These are phyloP conservation scores for Echinosophora koreensis DNA, from an alignment of 306 rosid genomes.

Conservation along the genomic window DNA sequence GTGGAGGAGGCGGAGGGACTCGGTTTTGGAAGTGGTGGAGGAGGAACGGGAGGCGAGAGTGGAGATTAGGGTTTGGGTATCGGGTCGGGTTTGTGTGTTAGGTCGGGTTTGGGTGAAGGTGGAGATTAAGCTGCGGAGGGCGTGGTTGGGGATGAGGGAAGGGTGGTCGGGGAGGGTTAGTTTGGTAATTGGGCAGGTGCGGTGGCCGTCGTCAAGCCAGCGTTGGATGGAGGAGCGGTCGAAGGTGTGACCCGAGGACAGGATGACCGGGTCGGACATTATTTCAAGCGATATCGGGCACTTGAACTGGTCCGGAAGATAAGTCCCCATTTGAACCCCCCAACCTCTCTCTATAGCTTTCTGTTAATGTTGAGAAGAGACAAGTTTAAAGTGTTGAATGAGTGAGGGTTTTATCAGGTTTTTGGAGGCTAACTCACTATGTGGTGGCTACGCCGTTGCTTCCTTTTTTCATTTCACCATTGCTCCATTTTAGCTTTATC, in stretches of 20 bases:
- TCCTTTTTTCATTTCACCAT: too few relatives aligned
- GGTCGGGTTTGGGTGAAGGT: slow-evolving; percentile 49
- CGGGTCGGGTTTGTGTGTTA: slow-evolving; percentile 49
- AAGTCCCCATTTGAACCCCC: slow-evolving; percentile 56
- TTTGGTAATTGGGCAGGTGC: slow-evolving; percentile 87
- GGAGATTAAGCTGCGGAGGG: slow-evolving; percentile 82
- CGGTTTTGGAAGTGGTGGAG: slow-evolving; percentile 58
- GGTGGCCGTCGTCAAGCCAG: slow-evolving; percentile 88
- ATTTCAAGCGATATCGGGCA: slow-evolving; percentile 90
- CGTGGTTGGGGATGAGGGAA: slow-evolving; percentile 81
- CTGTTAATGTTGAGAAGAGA: background rate
- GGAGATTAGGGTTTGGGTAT: slow-evolving; percentile 60
- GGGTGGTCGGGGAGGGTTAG: slow-evolving; percentile 74
- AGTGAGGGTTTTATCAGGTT: too few relatives aligned
- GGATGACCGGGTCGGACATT: slow-evolving; percentile 92
- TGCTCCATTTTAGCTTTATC: too few relatives aligned
- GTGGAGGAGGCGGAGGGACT: slow-evolving; percentile 65
- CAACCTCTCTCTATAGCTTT: background rate
- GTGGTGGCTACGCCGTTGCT: too few relatives aligned
- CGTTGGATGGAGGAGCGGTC: slow-evolving; percentile 87
- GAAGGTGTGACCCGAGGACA: slow-evolving; percentile 89
- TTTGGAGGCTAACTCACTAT: too few relatives aligned
- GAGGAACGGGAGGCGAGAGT: slow-evolving; percentile 58
- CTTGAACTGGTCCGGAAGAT: slow-evolving; percentile 77
- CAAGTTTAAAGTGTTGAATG: background rate